phyloP scores from a whole-genome alignment of 1,139 yeast species.

The Lodderomyces margitis region DNA sequence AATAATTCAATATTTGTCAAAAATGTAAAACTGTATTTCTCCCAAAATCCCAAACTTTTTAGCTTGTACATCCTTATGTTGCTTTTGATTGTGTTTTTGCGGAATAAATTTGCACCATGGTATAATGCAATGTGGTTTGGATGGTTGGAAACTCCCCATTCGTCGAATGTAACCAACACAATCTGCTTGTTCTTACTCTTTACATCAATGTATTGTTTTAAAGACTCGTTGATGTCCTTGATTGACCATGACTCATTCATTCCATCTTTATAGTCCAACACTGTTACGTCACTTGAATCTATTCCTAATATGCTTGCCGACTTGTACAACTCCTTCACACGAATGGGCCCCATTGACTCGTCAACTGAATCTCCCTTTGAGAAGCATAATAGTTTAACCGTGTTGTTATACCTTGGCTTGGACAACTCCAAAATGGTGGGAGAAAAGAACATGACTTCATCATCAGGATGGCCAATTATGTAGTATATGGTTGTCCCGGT shows the following conservation, averaged over 20 bases:
- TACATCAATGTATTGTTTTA: conserved; percentile 14
- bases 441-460: conserved; percentile 95
- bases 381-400: conserved; percentile 63
- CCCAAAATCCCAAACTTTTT: conserved; percentile 45
- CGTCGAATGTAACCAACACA: conserved; percentile 79
- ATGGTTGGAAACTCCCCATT: conserved; percentile 78
- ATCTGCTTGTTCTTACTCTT: conserved; percentile 18
- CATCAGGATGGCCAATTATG: conserved; percentile 95
- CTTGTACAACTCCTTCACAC: conserved; percentile 56
- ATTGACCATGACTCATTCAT: conserved; percentile 70
- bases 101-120: conserved; percentile 49
- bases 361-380: conserved; percentile 69
- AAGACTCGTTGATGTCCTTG: conserved; percentile 32
- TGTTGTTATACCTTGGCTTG: conserved; percentile 49
- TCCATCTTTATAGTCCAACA: conserved; percentile 65
- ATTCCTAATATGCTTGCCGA: conserved; percentile 63
- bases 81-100: conserved; percentile 11
- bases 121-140: conserved; percentile 75
- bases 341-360: conserved; percentile 64
- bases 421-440: conserved; percentile 65
- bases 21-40: conserved; percentile 53
- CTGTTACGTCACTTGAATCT: conserved; percentile 42
- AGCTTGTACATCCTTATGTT: conserved; percentile 34
- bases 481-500: conserved; percentile 43
- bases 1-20: conserved; percentile 46